Evolutionary conservation across 495 filamentous ascomycete species (phyloP).

Genomic region (Massariosphaeria phaeospora): DNA sequence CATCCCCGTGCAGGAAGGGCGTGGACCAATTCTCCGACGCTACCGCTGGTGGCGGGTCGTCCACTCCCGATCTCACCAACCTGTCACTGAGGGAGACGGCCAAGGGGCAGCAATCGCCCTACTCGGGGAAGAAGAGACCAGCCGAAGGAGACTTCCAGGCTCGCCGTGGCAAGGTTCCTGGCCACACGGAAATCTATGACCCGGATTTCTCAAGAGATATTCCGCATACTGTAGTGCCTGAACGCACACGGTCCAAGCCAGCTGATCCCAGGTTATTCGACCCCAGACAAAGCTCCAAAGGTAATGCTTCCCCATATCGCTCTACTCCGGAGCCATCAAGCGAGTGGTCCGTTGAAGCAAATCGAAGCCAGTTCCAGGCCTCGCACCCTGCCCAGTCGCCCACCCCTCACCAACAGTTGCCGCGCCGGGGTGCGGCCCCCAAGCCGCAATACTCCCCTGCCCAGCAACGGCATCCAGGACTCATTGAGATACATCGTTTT

Average conservation of each 20-base stretch:
- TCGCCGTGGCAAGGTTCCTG: conserved; percentile 20
- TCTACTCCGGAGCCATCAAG: conserved; percentile 25
- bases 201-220: conserved; percentile 23
- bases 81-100: conserved; percentile 16
- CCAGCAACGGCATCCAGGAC: conserved; percentile 16
- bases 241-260: conserved; percentile 5
- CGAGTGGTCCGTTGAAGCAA: conserved; percentile 30
- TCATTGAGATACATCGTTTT: conserved; percentile 24
- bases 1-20: conserved; percentile 12
- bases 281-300: conserved; percentile 8
- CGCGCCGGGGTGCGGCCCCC: conserved; percentile 11
- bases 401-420: conserved; percentile 6
- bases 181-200: conserved; percentile 19
- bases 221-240: conserved; percentile 7
- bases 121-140: conserved; percentile 26
- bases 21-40: conserved; percentile 16
- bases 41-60: conserved; percentile 15
- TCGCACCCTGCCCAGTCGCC: background rate
- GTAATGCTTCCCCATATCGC: background rate
- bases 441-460: background rate
- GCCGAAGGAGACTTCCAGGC: conserved; percentile 26
- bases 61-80: conserved; percentile 21
- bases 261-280: conserved; percentile 13
- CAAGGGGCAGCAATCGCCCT: conserved; percentile 18
- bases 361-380: conserved; percentile 18